These are phyloP conservation scores for Apiotrichum gracile DNA, from an alignment of 1,284 basidiomycete genomes.

Conservation along the genomic window DNA sequence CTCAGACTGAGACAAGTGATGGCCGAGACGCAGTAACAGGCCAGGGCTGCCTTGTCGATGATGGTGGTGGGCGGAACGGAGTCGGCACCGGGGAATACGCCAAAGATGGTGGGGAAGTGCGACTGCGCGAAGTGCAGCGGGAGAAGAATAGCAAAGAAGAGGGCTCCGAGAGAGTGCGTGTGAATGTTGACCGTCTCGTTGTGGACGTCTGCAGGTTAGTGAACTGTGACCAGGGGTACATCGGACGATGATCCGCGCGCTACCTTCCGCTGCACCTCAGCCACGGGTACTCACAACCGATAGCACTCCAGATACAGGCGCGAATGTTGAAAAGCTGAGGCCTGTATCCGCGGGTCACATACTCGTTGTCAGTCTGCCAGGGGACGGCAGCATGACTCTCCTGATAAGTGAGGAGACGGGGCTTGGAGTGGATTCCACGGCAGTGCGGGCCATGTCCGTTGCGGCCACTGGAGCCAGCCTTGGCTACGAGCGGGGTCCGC, in stretches of 20 bases:
- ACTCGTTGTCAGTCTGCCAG: conserved; percentile 62
- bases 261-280: background rate
- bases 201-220: conserved; percentile 60
- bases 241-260: background rate
- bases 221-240: background rate
- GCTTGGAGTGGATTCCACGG: conserved; percentile 1
- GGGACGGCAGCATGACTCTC: conserved; percentile 33
- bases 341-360: conserved; percentile 66
- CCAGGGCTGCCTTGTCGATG: conserved; percentile 61
- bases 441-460: background rate
- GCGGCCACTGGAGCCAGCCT: background rate
- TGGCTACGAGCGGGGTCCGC: background rate
- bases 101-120: conserved; percentile 43
- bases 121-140: conserved; percentile 52
- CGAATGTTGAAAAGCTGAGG: conserved; percentile 62
- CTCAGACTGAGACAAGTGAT: conserved; percentile 69
- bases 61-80: conserved; percentile 43
- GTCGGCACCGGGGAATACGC: conserved; percentile 13
- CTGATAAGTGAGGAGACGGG: conserved; percentile 25
- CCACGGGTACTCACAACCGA: conserved; percentile 57
- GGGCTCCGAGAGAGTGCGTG: conserved; percentile 70
- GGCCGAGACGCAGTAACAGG: conserved; percentile 65
- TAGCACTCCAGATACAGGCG: conserved; percentile 63
- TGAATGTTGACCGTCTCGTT: conserved; percentile 91
- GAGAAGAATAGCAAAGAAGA: conserved; percentile 60